A percentile compares a stretch with the other conserved stretches of the same genome.
These are phyloP conservation scores for Magnusiomyces paraingens DNA, from an alignment of 1,139 yeast species.

Conservation along the genomic window DNA sequence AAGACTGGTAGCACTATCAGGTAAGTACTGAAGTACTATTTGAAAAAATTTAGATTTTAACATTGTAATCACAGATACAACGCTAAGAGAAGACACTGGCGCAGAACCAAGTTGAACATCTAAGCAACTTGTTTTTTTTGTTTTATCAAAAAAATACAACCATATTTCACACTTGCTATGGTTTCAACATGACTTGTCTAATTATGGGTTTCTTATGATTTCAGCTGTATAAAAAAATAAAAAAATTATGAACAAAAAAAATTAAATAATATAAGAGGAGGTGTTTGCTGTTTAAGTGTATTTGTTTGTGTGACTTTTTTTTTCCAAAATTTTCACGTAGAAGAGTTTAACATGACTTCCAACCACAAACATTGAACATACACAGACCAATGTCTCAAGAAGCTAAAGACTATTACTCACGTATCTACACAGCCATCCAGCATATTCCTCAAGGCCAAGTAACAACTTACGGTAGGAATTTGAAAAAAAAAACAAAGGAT, in stretches of 20 bases:
- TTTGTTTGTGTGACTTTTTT: neutral
- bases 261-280: neutral
- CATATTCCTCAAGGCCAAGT: conserved; percentile 60
- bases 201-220: conserved; percentile 5
- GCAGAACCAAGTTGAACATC: conserved; percentile 99
- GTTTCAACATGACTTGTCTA: conserved; percentile 1
- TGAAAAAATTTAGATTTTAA: conserved; percentile 5
- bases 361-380: neutral
- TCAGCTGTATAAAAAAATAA: conserved; percentile 5
- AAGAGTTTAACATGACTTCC: neutral
- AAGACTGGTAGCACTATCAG: conserved; percentile 95
- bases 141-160: conserved; percentile 1
- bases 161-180: neutral
- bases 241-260: neutral
- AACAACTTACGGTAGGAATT: conserved; percentile 52
- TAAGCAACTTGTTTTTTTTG: conserved; percentile 39
- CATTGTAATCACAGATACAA: conserved; percentile 51
- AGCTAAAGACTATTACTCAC: conserved; percentile 50
- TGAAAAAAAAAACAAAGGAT: neutral
- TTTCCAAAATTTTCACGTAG: neutral
- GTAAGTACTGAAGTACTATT: conserved; percentile 28
- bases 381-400: conserved; percentile 37
- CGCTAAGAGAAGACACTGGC: conserved; percentile 99
- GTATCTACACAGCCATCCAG: conserved; percentile 51
- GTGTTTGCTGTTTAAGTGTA: neutral